Evolutionary conservation across 768 basidiomycete species (phyloP), one percentile per base, ranked within the genome.

Genomic region (Psilocybe azurescens): DNA sequence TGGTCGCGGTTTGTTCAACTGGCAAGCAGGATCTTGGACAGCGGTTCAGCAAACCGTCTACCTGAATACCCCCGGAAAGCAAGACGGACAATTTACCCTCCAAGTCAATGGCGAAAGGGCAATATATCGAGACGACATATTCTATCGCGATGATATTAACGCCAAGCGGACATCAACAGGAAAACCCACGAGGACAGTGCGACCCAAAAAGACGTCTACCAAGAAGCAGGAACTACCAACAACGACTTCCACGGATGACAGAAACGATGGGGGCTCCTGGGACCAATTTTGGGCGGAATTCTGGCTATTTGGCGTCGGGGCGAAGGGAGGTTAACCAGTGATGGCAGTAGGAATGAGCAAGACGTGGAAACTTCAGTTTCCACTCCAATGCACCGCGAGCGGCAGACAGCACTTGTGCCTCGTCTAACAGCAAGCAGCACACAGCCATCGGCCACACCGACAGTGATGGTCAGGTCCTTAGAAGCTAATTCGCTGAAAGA

Each of bases 1-100:
- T 24, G 91, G 87, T 11, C 83, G 93, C 5, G 91, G 91, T 0
- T 79, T 89, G 0, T 94, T 92, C 78, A 69, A 60, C 1, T 94
- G 86, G 74, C 69, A 77, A 0, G 65, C 74, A 3, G 92, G 91
- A 0, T 77, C 71, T 41, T 95, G 92, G 93, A 93, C 93, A 46
- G 83, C 76, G 38, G 77, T 94, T 20, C 67, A 70, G n/a, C 93
- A 94, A 71, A 88, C 84, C 1, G 86, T 94, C 24, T 69, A 73
- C 44, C 80, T 94, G 56, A 94, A 94, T 68, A 90, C 89, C 0
- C 91, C 91, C 0, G 93, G 93, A 5, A 54, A 76, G 61, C 86
- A 83, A 61, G 84, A 94, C 66, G 92, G 93, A 3, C 69, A 66
- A 0, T 92, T 94, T 70, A 69, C 70, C 18, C 80, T 94, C 9